Evolutionary conservation across 1,139 yeast species (phyloP).

Genomic region (Magnusiomyces suaveolens): DNA sequence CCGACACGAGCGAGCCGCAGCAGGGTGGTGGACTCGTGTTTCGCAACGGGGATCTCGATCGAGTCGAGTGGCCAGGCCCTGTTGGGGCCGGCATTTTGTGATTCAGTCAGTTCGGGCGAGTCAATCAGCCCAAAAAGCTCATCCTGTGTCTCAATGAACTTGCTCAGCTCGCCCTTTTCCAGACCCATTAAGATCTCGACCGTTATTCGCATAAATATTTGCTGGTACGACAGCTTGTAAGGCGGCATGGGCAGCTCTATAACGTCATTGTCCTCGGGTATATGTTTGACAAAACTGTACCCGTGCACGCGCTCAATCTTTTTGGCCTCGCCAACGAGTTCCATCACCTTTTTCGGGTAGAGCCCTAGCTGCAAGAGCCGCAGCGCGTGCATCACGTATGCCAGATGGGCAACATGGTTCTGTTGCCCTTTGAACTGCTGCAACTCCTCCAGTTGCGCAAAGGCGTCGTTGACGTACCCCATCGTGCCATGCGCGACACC

Average conservation of each 20-base stretch:
- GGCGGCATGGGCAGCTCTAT: not conserved
- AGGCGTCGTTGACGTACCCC: not conserved
- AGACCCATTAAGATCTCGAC: conserved; percentile 6
- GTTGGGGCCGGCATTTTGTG: not conserved
- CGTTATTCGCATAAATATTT: conserved; percentile 8
- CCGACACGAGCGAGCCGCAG: no score
- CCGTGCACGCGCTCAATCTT: conserved; percentile 5
- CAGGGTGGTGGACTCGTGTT: no score
- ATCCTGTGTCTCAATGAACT: not conserved
- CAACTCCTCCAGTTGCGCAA: conserved; percentile 6
- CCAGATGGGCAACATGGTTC: conserved; percentile 10
- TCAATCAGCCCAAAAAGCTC: conserved; percentile 1
- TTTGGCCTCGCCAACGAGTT: conserved; percentile 2
- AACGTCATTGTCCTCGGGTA: not conserved
- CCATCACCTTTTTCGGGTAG: not conserved
- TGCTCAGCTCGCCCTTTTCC: not conserved
- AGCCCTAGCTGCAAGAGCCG: conserved; percentile 9
- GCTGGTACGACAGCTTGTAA: conserved; percentile 1
- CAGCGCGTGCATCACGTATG: conserved; percentile 11
- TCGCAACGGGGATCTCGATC: not conserved
- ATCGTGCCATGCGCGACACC: not conserved
- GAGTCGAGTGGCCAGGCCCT: conserved; percentile 1
- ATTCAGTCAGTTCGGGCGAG: not conserved
- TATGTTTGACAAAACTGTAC: not conserved
- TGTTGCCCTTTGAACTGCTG: conserved; percentile 8